phyloP scores from a whole-genome alignment of 2,329 filamentous ascomycete species.

The Mollisia scopiformis region DNA sequence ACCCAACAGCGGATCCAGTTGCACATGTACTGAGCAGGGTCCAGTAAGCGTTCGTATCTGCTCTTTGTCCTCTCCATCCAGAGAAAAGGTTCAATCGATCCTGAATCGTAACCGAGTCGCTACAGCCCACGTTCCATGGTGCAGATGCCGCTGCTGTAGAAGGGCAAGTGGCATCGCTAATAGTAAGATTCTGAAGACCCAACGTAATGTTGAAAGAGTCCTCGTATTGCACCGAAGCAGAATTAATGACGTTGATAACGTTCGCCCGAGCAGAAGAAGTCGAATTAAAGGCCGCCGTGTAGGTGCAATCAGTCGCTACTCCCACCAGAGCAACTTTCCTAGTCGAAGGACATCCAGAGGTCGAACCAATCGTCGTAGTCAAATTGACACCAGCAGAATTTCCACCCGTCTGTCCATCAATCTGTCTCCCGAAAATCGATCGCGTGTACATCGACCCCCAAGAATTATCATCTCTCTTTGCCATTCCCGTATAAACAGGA shows the following conservation, averaged over 20 bases:
- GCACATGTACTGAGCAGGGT: slow-evolving; percentile 73
- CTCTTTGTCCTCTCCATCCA: slow-evolving; percentile 76
- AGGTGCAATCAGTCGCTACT: slow-evolving; percentile 91
- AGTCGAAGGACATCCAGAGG: slow-evolving; percentile 84
- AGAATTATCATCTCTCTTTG: slow-evolving; percentile 50
- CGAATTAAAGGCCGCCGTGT: slow-evolving; percentile 72
- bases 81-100: slow-evolving; percentile 87
- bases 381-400: slow-evolving; percentile 83
- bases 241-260: slow-evolving; percentile 82
- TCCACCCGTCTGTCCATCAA: slow-evolving; percentile 70
- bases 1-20: slow-evolving; percentile 82
- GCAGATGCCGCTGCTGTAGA: slow-evolving; percentile 66
- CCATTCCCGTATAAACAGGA: slow-evolving; percentile 58
- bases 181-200: slow-evolving; percentile 82
- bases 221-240: slow-evolving; percentile 87
- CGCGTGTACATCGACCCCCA: slow-evolving; percentile 65
- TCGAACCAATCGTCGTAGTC: slow-evolving; percentile 76
- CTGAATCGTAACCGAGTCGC: slow-evolving; percentile 64
- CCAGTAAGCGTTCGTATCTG: slow-evolving; percentile 91
- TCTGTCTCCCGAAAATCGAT: slow-evolving; percentile 73
- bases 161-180: slow-evolving; percentile 77
- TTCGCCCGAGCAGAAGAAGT: slow-evolving; percentile 69
- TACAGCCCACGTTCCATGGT: slow-evolving; percentile 84
- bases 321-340: slow-evolving; percentile 90
- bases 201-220: slow-evolving; percentile 93